Base-by-base conservation (phyloP, 305 asterid genomes). In the Rubia tinctorum region DNA sequence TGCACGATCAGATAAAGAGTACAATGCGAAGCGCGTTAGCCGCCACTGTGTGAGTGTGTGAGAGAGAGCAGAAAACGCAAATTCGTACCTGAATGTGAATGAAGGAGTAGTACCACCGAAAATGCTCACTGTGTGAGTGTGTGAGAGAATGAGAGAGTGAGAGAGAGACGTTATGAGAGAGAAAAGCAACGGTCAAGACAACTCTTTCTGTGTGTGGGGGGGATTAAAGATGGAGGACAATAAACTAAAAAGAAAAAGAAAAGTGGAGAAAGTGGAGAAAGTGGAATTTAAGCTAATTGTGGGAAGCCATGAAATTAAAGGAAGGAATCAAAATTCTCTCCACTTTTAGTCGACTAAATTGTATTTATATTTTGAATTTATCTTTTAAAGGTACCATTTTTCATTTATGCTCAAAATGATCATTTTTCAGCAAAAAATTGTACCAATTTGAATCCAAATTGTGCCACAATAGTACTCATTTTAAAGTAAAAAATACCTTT, bases 111-210 rank as follows among this genome's bases (percentile, higher is more conserved):
- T 30, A 30, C 34, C 61, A 25, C 42, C 66, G 2, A 25, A 61
- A 25, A 61, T 61, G 66, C 8, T 27, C 18, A 13, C 43, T 25
- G 66, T 61, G 66, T 59, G 65, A 8, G 34, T 59, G 39, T 59
- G 65, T 20, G 65, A 59, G n/a, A n/a, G n/a, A n/a, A n/a, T n/a
- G 65, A 60, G 68, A 63, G 44, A 34, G 2, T 15, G 45, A 15
- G 14, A 63, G 44, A 30, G 45, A 63, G 68, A 63, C 68, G 68
- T 63, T 63, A 18, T 6, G 68, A 40, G 40, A 40, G 68, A 30
- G 68, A 63, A 63, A 63, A 63, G 68, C 68, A 63, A 63, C 68
- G 68, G 68, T 63, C 68, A 63, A 30, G 15, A n/a, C 30, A n/a
- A 37, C 44, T 25, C 68, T 30, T 30, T 63, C n/a, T 63, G 3